These are phyloP conservation scores for Neofusicoccum ribis DNA, from an alignment of 2,329 filamentous ascomycete species.

Conservation along the genomic window DNA sequence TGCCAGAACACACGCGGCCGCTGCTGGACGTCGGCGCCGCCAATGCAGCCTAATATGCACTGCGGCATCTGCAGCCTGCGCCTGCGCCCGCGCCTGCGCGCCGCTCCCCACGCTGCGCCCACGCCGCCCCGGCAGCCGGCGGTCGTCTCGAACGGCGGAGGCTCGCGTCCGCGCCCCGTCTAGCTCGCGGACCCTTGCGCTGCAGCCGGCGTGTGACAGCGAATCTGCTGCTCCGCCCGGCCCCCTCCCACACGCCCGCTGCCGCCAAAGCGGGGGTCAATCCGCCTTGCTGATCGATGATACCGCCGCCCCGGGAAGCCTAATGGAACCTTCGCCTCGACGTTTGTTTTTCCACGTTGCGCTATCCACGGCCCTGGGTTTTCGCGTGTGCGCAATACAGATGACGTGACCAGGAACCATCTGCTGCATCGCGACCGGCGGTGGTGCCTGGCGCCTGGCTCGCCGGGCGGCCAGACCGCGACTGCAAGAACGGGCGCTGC, in stretches of 20 bases:
- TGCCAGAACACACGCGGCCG: neutral
- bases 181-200: neutral
- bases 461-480: too few relatives aligned
- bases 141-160: neutral
- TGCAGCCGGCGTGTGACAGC: slow-evolving; percentile 1
- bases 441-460: neutral
- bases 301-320: slow-evolving; percentile 15
- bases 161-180: neutral
- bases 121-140: neutral
- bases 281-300: slow-evolving; percentile 12
- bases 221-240: neutral
- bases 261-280: slow-evolving; percentile 11
- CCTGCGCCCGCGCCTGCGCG: neutral
- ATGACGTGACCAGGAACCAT: slow-evolving; percentile 10
- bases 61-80: neutral
- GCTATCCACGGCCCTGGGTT: slow-evolving; percentile 16
- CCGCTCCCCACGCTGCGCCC: neutral
- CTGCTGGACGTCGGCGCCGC: neutral
- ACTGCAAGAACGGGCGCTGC: too few relatives aligned
- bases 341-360: slow-evolving; percentile 17
- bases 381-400: slow-evolving; percentile 8
- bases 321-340: slow-evolving; percentile 10
- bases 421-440: neutral
- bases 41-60: neutral
- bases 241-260: neutral